These are phyloP conservation scores for Rosellinia necatrix DNA, from an alignment of 2,329 filamentous ascomycete genomes.

Conservation along the genomic window DNA sequence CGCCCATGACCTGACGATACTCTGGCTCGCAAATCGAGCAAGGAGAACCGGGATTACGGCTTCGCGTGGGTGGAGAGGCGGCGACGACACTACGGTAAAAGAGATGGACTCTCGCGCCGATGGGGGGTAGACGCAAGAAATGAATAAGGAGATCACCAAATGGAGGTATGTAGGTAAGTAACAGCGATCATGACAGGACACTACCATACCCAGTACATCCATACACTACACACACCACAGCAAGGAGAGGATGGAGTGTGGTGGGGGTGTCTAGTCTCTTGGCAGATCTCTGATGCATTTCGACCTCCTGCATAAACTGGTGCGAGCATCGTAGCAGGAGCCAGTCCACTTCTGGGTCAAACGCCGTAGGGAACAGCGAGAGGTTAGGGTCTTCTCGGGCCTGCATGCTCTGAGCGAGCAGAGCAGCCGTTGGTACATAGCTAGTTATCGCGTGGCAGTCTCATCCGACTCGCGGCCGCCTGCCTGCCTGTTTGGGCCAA, in stretches of 20 bases:
- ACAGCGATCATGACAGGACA: background rate
- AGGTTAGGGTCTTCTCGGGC: slow-evolving; percentile 4
- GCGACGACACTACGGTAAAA: slow-evolving; percentile 2
- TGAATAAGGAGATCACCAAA: slow-evolving; percentile 29
- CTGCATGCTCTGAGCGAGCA: background rate
- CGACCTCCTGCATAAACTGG: slow-evolving; percentile 32
- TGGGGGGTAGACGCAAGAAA: slow-evolving; percentile 27
- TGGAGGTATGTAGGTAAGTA: slow-evolving; percentile 24
- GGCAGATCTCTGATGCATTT: slow-evolving; percentile 34
- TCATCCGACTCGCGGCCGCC: no score
- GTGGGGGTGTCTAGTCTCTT: slow-evolving; percentile 32
- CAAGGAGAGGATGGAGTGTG: background rate
- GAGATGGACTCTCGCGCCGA: slow-evolving; percentile 8
- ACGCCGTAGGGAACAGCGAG: slow-evolving; percentile 7
- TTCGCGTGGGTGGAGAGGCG: background rate
- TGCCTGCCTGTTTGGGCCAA: background rate
- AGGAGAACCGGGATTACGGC: background rate
- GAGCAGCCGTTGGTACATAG: no score
- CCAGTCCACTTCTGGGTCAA: slow-evolving; percentile 14
- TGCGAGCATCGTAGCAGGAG: slow-evolving; percentile 17
- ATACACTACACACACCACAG: no score
- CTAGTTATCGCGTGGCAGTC: background rate
- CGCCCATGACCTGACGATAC: slow-evolving; percentile 26
- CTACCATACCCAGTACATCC: no score
- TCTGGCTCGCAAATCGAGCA: slow-evolving; percentile 10